phyloP scores from a whole-genome alignment of 768 basidiomycete species.

The Amanita molliuscula region DNA sequence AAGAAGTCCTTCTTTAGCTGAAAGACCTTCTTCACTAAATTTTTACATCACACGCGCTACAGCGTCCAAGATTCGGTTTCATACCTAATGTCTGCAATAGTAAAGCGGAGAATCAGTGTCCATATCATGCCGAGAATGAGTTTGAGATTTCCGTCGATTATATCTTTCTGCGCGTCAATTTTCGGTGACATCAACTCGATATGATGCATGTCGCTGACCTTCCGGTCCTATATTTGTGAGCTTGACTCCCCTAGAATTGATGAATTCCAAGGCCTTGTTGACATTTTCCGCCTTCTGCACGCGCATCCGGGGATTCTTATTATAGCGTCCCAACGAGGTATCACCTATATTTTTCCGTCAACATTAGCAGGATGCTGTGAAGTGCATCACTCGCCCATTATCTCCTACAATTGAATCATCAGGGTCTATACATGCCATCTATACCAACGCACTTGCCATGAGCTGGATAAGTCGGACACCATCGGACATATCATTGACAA shows the following conservation, averaged over 20 bases:
- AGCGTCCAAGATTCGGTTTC: slow-evolving; percentile 14
- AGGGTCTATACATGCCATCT: not conserved
- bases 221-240: slow-evolving; percentile 97
- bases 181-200: not conserved
- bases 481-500: slow-evolving; percentile 87
- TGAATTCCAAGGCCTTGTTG: slow-evolving; percentile 92
- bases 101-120: slow-evolving; percentile 95
- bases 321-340: slow-evolving; percentile 89
- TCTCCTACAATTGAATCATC: slow-evolving; percentile 51
- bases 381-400: slow-evolving; percentile 67
- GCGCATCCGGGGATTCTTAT: slow-evolving; percentile 80
- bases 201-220: slow-evolving; percentile 32
- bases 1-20: slow-evolving; percentile 93
- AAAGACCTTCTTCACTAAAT: slow-evolving; percentile 90
- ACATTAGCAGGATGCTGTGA: not conserved
- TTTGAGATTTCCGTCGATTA: slow-evolving; percentile 97
- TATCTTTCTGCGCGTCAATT: slow-evolving; percentile 44
- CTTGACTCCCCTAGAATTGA: slow-evolving; percentile 87
- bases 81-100: slow-evolving; percentile 96
- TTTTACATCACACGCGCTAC: not conserved
- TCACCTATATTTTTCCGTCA: slow-evolving; percentile 43
- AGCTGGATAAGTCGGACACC: slow-evolving; percentile 94
- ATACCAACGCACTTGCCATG: slow-evolving; percentile 46
- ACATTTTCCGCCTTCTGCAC: slow-evolving; percentile 99
- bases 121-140: slow-evolving; percentile 99